Evolutionary conservation across 331 rosid species (phyloP), one percentile per base, ranked within the genome.

Genomic region (Cucumis variabilis): DNA sequence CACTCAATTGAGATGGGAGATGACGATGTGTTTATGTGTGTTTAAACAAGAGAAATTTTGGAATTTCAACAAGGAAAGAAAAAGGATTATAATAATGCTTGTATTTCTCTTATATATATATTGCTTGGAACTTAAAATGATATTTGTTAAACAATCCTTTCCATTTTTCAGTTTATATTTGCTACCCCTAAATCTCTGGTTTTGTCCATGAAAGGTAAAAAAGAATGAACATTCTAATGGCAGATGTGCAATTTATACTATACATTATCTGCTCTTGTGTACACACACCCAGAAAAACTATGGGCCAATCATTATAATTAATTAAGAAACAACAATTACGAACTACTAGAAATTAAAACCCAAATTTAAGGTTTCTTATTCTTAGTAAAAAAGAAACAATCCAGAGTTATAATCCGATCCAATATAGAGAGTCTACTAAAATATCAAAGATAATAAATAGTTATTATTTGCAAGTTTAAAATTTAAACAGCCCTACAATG

Each of bases 201-300:
- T 19, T 73, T 41, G 55, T 73, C 55, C 30, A 21, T 20, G 48
- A 74, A 41, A 19, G 13, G 55, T 23, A 69, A 21, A 21, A 41
- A 74, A 44, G 9, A 75, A 75, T 75, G 11, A 44, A 50, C 67
- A 53, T 51, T 79, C 84, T 27, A 19, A 79, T 78, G 66, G 84
- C 84, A 78, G 84, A 78, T 51, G 51, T 78, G 83, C 30, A 77
- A 48, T 48, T 77, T 50, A 15, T 77, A 77, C 83, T 78, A 78
- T 78, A 77, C 83, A 50, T 50, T 33, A 88, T 25, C 73, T 95
- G 89, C 89, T 88, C 92, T 90, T n/a, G n/a, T 83, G 87, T 67
- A 72, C 88, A 85, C 88, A 85, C 85, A 86, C 83, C 84, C 77
- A 71, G 17, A 66, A 78, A n/a, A 51, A 77, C 8, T 44, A 44